Evolutionary conservation across 2,329 filamentous ascomycete species (phyloP).

Genomic region (Fusarium sp.): DNA sequence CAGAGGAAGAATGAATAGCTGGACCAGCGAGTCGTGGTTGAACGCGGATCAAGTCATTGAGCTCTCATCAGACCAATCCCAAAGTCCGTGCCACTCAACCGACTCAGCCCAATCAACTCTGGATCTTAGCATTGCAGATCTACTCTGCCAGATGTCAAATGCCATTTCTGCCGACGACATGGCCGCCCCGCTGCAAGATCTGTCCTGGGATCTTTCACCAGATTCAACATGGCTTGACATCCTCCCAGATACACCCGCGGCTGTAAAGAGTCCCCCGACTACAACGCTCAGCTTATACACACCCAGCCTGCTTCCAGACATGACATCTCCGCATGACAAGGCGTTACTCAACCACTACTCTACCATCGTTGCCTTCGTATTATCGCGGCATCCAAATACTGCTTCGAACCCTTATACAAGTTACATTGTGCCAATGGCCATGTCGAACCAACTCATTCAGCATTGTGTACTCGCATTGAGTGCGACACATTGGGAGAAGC

Average conservation of each 20-base stretch:
- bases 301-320: neutral
- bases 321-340: constrained; percentile 13
- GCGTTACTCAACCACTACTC: constrained; percentile 7
- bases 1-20: neutral
- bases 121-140: constrained; percentile 1
- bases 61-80: neutral
- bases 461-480: constrained; percentile 9
- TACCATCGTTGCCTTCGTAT: neutral
- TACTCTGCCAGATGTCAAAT: constrained; percentile 8
- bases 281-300: constrained; percentile 7
- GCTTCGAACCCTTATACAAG: constrained; percentile 5
- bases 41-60: constrained; percentile 8
- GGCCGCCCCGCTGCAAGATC: neutral
- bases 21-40: constrained; percentile 9
- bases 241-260: neutral
- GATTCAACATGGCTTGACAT: constrained; percentile 8
- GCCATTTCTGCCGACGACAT: neutral
- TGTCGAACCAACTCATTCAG: neutral
- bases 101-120: constrained; percentile 2
- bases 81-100: neutral
- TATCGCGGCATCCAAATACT: constrained; percentile 5
- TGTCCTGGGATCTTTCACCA: neutral
- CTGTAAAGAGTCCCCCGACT: neutral
- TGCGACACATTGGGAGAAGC: constrained; percentile 14
- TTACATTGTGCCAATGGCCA: constrained; percentile 5